Conservation (phyloP, 345 rosid genomes). For the Passiflora organensis region DNA sequence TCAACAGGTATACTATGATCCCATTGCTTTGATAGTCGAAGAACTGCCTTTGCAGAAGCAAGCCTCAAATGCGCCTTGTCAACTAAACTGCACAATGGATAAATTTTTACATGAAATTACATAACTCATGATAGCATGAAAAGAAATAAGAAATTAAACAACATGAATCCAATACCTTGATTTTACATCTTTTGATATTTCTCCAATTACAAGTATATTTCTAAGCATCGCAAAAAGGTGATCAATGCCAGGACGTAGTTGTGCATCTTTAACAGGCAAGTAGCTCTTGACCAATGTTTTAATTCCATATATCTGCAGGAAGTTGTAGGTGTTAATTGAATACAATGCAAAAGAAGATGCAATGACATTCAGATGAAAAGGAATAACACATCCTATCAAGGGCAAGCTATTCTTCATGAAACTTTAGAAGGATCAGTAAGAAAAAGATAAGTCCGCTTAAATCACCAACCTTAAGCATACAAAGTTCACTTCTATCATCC, state of each 20-base stretch:
- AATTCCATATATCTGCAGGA: constrained; percentile 73
- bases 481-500: constrained; percentile 77
- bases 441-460: not conserved
- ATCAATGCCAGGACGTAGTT: constrained; percentile 79
- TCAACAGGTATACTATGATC: constrained; percentile 83
- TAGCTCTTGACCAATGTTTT: constrained; percentile 90
- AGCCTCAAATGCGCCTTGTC: constrained; percentile 89
- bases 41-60: constrained; percentile 93
- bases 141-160: not conserved
- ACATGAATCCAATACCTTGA: constrained; percentile 50
- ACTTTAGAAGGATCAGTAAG: not conserved
- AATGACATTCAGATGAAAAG: constrained; percentile 9
- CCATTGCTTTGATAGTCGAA: constrained; percentile 86
- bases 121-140: constrained; percentile 3
- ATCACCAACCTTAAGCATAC: constrained; percentile 70
- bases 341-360: constrained; percentile 7
- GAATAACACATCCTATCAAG: not conserved
- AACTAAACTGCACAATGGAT: constrained; percentile 51
- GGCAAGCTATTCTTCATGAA: not conserved
- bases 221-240: constrained; percentile 58
- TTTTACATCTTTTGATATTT: constrained; percentile 60
- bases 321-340: constrained; percentile 8
- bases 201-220: constrained; percentile 68
- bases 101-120: constrained; percentile 13
- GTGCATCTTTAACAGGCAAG: constrained; percentile 90